Base-by-base conservation (phyloP, 805 yeast species). In the Ogataea siamensis region DNA sequence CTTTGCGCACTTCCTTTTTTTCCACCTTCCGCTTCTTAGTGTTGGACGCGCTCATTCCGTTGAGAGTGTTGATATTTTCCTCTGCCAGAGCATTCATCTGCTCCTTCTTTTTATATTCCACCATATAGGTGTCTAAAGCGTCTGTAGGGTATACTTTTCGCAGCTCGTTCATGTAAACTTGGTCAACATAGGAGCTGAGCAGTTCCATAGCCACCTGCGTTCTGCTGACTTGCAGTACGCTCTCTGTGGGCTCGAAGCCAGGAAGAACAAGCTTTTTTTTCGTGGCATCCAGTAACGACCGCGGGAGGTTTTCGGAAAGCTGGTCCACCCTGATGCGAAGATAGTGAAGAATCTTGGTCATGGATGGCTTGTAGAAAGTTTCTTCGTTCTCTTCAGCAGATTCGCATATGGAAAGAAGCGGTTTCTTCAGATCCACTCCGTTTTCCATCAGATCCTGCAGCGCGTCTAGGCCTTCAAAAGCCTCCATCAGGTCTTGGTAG, bases 191-290 rank as follows among this genome's bases (percentile, higher is more conserved):
- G 3, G 75, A 68, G 3, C 76, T 68, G 5, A 80, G 43, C 19
- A 79, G 55, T 18, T 73, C 70, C 3, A 79, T 58, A 5, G 82
- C 57, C 37, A 68, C 58, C 37, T 64, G 65, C 11, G 60, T 54
- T 13, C 66, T 58, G 12, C 70, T 61, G 2, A 65, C 50, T 3
- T 53, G 43, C n/a, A 68, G 48, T 1, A 71, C 60, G 6, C 62
- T 57, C 3, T 45, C 47, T 2, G 74, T 66, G 3, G 51, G 54
- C 11, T 40, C 36, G 26, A 46, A 37, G n/a, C 41, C 41, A 66
- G 64, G 64, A 35, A 51, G 50, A 33, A 44, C 58, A 29, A 44
- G 42, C 22, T 29, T 42, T 15, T 30, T 37, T 15, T 40, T 16
- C 4, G 52, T 35, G 9, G 37, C 23, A 2, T 38, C 29, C 11